Base-by-base conservation (phyloP, 2,329 filamentous ascomycete species). In the Fusarium globosum region DNA sequence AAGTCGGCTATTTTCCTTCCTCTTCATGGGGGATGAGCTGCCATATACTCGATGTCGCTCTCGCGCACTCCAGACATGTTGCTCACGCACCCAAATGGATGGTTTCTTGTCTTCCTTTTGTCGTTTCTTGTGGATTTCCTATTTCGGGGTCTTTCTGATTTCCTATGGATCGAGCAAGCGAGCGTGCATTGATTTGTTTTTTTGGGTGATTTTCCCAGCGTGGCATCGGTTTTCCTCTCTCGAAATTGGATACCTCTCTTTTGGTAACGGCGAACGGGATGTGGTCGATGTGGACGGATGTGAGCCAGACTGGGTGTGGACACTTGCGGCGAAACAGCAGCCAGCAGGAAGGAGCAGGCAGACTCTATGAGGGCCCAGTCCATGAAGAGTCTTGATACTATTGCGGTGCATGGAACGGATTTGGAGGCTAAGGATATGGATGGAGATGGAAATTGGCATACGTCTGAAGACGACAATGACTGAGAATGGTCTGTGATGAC, bases 11-110 rank as follows among this genome's bases (percentile, higher is more conserved):
- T 69, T 74, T 74, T 71, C 61, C 68, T 79, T 73, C 66, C 70
- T 69, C 65, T 60, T 65, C 48, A 51, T 61, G 68, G 74, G 75
- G 74, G 72, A 76, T 69, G 72, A 74, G 74, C 73, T 71, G 75
- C 71, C 73, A 79, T 78, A 80, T 74, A 79, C 71, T 77, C 65
- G 76, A 79, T 66, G 78, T 79, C 72, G 77, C 80, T 79, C 76
- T 79, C 76, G 77, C 76, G 79, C 79, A 81, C 76, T 80, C 79
- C 81, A 85, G 82, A 84, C 76, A 80, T 82, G 82, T 83, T 85
- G 85, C 85, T 86, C 85, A 86, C 85, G 85, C 85, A 86, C 80
- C 78, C 79, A 81, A 77, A 81, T 75, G 79, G 76, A 79, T 74
- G 76, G 79, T 81, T 80, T 80, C 75, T 80, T 81, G 79, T 77